A percentile compares a stretch with the other conserved stretches of the same genome.
These are phyloP conservation scores for Penicillium sp. DNA, from an alignment of 2,329 filamentous ascomycete species.

Conservation along the genomic window DNA sequence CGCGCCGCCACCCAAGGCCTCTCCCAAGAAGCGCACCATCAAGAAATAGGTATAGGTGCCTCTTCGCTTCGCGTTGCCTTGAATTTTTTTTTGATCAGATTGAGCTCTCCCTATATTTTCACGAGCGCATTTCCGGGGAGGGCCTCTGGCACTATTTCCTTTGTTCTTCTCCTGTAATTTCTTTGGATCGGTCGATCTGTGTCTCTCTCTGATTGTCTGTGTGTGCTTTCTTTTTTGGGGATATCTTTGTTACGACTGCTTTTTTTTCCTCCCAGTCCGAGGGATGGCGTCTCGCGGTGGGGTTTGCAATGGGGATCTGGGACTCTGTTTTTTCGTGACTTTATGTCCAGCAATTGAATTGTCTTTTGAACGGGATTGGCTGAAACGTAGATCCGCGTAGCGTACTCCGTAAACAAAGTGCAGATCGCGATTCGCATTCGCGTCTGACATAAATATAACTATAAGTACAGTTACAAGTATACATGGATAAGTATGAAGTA, in stretches of 20 bases:
- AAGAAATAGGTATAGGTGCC: slow-evolving; percentile 38
- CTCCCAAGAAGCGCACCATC: slow-evolving; percentile 49
- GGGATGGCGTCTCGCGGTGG: slow-evolving; percentile 41
- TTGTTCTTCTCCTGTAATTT: slow-evolving; percentile 28
- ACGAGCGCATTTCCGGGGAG: slow-evolving; percentile 28
- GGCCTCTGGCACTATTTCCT: slow-evolving; percentile 4
- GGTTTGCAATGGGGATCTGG: slow-evolving; percentile 34
- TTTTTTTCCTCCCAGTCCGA: slow-evolving; percentile 29
- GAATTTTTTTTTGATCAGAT: slow-evolving; percentile 17
- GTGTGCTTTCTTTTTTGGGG: slow-evolving; percentile 18
- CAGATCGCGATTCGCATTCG: no score
- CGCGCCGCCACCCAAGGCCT: slow-evolving; percentile 42
- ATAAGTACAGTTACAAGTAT: no score
- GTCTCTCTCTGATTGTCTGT: slow-evolving; percentile 25
- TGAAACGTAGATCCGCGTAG: no score
- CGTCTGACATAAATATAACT: no score
- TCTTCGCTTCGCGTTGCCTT: not conserved
- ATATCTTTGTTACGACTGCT: slow-evolving; percentile 18
- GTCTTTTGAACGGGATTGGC: slow-evolving; percentile 4
- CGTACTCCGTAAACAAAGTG: no score
- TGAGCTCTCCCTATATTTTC: slow-evolving; percentile 20
- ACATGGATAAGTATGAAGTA: no score
- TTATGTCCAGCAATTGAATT: slow-evolving; percentile 21
- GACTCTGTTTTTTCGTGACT: slow-evolving; percentile 14
- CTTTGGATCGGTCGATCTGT: slow-evolving; percentile 31